Base-by-base conservation (phyloP, 208 protist genomes). In the Blastocrithidia nonstop region DNA sequence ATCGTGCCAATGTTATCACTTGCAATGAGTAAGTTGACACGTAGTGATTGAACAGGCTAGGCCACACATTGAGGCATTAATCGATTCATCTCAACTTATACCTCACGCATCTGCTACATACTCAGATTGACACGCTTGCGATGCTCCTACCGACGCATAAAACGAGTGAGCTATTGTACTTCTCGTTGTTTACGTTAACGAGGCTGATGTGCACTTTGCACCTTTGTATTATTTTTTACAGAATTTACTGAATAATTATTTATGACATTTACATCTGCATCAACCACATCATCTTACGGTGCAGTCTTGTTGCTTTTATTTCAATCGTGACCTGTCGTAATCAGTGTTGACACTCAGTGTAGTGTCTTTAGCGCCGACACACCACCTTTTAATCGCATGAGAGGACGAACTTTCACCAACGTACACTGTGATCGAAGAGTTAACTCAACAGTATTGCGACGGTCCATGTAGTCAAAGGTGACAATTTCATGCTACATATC, bases 1-100 rank as follows among this genome's bases (percentile, higher is more conserved):
- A 93, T 54, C 1, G 59, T 67, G 20, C 83, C 83, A 22, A 77
- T 46, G 29, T 56, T 74, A 46, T 93, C 83, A 5, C 78, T 67
- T 6, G 83, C 78, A 6, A 93, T 45, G 26, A 93, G 54, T 9
- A 93, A 33, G 51, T 93, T 83, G 6, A 93, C 60, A 4, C 79
- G 74, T 31, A 66, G 61, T 15, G 60, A 61, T 56, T 88, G 79
- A 9, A 39, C 11, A 7, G 78, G 72, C 49, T 93, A 78, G 6
- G 28, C 16, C 4, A 67, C 54, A 20, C 88, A 60, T 3, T 72
- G 68, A 16, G 83, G 83, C 62, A 93, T 56, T 56, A 87, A 53
- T 15, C 41, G 42, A 28, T 51, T 50, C 28, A 93, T 58, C 54
- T 88, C 66, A 13, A 45, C 37, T 55, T 93, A 78, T 23, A 87